These are phyloP conservation scores for Asterella californica DNA, from an alignment of 225 moss, liverwort and hornwort genomes.

Conservation along the genomic window DNA sequence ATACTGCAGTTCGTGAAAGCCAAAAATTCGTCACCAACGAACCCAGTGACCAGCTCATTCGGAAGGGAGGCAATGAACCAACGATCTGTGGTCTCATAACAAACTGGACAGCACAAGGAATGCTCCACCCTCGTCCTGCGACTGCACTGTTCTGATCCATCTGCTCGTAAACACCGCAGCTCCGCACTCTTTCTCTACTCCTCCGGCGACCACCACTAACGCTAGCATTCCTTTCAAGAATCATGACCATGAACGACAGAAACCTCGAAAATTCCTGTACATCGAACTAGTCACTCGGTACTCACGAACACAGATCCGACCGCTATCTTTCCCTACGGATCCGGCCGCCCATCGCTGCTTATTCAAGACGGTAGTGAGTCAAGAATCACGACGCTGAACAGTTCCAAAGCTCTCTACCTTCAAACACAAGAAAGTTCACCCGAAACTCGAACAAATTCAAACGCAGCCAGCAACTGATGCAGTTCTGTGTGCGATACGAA, in stretches of 20 bases:
- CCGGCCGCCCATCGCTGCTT: background rate
- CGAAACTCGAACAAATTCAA: background rate
- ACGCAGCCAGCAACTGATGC: background rate
- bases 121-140: background rate
- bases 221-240: background rate
- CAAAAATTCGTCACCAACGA: background rate
- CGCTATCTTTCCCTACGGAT: background rate
- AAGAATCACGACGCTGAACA: background rate
- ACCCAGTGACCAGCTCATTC: background rate
- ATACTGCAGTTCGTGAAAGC: background rate
- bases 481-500: background rate
- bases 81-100: background rate
- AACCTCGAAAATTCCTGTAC: background rate
- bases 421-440: background rate
- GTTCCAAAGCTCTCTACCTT: conserved; percentile 4
- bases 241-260: background rate
- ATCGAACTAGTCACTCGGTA: background rate
- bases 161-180: background rate
- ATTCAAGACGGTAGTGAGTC: background rate
- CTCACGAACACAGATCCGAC: background rate
- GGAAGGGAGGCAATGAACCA: background rate
- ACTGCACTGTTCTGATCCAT: background rate
- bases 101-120: background rate
- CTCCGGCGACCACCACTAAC: background rate
- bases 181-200: background rate